Evolutionary conservation across 768 basidiomycete species (phyloP).

Genomic region (Phanerochaete sordida): DNA sequence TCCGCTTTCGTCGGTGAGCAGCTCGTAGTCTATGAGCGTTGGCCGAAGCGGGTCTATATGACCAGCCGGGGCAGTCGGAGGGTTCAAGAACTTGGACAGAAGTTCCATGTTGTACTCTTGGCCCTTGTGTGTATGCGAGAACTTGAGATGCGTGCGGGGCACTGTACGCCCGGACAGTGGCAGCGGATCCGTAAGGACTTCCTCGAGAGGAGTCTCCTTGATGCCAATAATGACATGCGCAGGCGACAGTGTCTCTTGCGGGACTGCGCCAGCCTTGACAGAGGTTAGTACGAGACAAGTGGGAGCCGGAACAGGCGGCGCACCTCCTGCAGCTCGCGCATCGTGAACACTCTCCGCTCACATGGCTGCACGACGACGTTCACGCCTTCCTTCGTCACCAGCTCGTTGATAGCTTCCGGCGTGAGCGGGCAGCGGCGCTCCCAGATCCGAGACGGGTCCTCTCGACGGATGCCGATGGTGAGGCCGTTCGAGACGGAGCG

Average conservation of each 20-base stretch:
- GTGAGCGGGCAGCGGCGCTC: slow-evolving; percentile 84
- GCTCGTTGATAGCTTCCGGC: slow-evolving; percentile 62
- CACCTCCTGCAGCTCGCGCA: slow-evolving; percentile 65
- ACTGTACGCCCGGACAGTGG: slow-evolving; percentile 24
- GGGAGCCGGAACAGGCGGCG: slow-evolving; percentile 15
- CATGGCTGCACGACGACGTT: slow-evolving; percentile 76
- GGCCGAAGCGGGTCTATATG: slow-evolving; percentile 29
- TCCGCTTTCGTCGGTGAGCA: slow-evolving; percentile 58
- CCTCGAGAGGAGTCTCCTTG: slow-evolving; percentile 76
- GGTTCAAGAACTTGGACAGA: slow-evolving; percentile 55
- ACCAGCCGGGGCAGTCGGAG: slow-evolving; percentile 12
- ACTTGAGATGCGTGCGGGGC: slow-evolving; percentile 79
- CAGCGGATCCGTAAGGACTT: slow-evolving; percentile 51
- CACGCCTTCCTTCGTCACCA: slow-evolving; percentile 54
- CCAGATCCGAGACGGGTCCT: slow-evolving; percentile 81
- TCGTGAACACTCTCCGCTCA: slow-evolving; percentile 66
- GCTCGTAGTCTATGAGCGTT: slow-evolving; percentile 81
- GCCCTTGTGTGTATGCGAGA: slow-evolving; percentile 89
- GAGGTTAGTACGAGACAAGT: background rate
- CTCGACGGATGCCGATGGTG: slow-evolving; percentile 62
- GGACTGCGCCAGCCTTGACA: slow-evolving; percentile 70
- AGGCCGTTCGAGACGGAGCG: slow-evolving; percentile 16
- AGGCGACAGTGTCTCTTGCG: slow-evolving; percentile 51
- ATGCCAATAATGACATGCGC: slow-evolving; percentile 84
- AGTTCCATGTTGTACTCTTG: slow-evolving; percentile 84